Conservation (phyloP, 768 basidiomycete genomes). For the Mrakia hoshinonis region DNA sequence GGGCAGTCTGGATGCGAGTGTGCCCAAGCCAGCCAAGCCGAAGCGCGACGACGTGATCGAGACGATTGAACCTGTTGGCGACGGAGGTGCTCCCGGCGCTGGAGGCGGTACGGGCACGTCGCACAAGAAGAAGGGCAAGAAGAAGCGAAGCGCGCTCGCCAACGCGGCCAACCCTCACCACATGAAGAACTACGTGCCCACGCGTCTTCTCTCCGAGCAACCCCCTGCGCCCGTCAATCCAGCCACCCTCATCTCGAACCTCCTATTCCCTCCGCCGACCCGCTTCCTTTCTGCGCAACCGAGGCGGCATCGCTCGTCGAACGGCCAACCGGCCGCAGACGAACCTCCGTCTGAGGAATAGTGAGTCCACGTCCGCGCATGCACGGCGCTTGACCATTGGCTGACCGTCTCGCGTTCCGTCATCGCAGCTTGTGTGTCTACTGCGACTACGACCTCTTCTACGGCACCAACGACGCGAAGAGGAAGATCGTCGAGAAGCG, state of each 20-base stretch:
- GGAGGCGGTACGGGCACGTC: background rate
- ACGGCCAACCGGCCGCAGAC: slow-evolving; percentile 30
- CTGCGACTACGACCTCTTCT: slow-evolving; percentile 89
- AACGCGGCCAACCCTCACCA: slow-evolving; percentile 95
- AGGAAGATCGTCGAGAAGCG: slow-evolving; percentile 58
- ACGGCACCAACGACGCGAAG: slow-evolving; percentile 64
- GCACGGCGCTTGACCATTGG: no score
- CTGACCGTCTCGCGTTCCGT: no score
- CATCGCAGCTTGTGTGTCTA: slow-evolving; percentile 62
- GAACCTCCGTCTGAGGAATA: slow-evolving; percentile 72
- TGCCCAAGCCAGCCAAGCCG: background rate
- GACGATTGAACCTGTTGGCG: background rate
- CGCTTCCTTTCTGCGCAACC: slow-evolving; percentile 37
- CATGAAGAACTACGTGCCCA: slow-evolving; percentile 59
- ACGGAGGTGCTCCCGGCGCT: background rate
- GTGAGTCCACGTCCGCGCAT: no score
- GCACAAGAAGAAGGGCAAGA: slow-evolving; percentile 59
- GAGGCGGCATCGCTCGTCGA: slow-evolving; percentile 15
- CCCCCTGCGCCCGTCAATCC: background rate
- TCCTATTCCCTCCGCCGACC: slow-evolving; percentile 35
- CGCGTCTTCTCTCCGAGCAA: slow-evolving; percentile 22
- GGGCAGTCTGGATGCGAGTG: background rate
- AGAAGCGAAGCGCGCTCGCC: slow-evolving; percentile 81
- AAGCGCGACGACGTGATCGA: slow-evolving; percentile 13
- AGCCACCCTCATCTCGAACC: slow-evolving; percentile 5